These are phyloP conservation scores for Calonectria montana DNA, from an alignment of 2,329 filamentous ascomycete species.

Conservation along the genomic window DNA sequence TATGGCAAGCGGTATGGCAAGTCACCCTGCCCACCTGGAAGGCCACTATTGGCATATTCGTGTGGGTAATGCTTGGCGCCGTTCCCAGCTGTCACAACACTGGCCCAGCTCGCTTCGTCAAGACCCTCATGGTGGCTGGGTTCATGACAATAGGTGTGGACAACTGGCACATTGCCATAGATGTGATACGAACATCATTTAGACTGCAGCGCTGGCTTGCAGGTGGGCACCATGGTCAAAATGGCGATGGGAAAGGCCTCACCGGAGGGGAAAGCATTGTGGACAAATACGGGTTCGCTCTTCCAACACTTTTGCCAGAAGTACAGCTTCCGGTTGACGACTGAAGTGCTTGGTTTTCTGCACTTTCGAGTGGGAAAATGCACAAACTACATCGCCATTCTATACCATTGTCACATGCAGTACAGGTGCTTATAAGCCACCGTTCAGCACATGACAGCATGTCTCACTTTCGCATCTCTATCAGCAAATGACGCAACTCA, in stretches of 20 bases:
- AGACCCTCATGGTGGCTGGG: constrained; percentile 56
- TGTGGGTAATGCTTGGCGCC: constrained; percentile 59
- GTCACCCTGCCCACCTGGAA: constrained; percentile 60
- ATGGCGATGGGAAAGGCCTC: constrained; percentile 29
- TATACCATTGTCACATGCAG: neutral
- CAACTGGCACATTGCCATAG: constrained; percentile 59
- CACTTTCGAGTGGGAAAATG: neutral
- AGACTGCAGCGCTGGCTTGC: constrained; percentile 57
- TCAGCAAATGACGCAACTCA: constrained; percentile 5
- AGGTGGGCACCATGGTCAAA: constrained; percentile 29
- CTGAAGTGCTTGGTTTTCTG: neutral
- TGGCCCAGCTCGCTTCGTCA: constrained; percentile 57
- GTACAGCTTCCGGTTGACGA: constrained; percentile 32
- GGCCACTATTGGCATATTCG: constrained; percentile 59
- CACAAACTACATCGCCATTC: too few relatives aligned
- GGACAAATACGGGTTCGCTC: constrained; percentile 41
- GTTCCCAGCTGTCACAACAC: constrained; percentile 52
- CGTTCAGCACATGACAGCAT: constrained; percentile 34
- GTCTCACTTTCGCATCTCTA: constrained; percentile 27
- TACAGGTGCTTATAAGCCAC: constrained; percentile 5
- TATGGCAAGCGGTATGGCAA: constrained; percentile 62
- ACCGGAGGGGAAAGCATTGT: constrained; percentile 40
- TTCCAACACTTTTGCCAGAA: constrained; percentile 33
- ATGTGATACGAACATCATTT: constrained; percentile 51
- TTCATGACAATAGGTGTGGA: constrained; percentile 60